A percentile compares a stretch with the other conserved stretches of the same genome.
phyloP scores from a whole-genome alignment of 169 alveolate genomes.

The Cryptosporidium canis region DNA sequence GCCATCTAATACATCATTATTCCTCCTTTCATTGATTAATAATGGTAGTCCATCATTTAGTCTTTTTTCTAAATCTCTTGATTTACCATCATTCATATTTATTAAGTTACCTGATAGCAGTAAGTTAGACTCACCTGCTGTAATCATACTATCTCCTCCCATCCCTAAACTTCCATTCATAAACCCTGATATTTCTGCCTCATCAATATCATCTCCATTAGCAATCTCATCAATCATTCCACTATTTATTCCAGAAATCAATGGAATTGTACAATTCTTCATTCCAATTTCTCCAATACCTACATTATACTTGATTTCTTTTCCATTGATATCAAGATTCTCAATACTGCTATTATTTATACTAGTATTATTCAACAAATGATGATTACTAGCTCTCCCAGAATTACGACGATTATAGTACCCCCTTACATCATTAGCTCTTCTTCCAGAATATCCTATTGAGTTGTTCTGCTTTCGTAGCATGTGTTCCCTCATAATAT shows the following conservation, averaged over 20 bases:
- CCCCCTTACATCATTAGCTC: neutral
- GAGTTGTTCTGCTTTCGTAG: slow-evolving; percentile 43
- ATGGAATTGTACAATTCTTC: neutral
- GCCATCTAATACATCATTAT: neutral
- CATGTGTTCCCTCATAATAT: slow-evolving; percentile 64
- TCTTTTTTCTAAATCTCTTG: neutral
- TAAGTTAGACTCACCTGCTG: neutral
- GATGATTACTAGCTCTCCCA: neutral
- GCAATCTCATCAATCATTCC: slow-evolving; percentile 4
- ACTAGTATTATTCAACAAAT: neutral
- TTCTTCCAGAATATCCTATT: neutral
- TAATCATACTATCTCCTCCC: neutral
- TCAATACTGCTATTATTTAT: neutral
- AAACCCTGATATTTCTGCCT: slow-evolving; percentile 47
- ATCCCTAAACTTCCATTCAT: slow-evolving; percentile 24
- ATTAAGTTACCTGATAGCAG: neutral
- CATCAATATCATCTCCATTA: slow-evolving; percentile 23
- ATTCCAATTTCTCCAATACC: neutral
- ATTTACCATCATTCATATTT: neutral
- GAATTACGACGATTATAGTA: neutral
- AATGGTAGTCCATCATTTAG: neutral
- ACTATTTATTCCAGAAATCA: neutral
- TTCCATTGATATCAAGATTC: neutral
- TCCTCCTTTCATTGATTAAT: neutral
- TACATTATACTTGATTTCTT: neutral